phyloP scores from a whole-genome alignment of 768 basidiomycete genomes.

The Russula foetens region DNA sequence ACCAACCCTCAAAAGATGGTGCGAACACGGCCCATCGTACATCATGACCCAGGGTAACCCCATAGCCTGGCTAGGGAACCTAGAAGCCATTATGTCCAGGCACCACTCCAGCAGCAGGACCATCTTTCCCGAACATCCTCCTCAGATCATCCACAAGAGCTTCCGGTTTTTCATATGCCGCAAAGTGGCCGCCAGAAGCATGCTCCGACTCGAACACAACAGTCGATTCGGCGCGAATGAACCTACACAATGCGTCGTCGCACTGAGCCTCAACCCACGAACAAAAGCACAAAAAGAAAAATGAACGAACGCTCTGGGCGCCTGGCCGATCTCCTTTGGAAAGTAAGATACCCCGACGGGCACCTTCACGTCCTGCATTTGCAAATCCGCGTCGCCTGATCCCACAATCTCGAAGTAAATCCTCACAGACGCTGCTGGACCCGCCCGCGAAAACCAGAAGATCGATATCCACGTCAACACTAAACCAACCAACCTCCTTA shows the following conservation, averaged over 20 bases:
- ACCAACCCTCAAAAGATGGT: no score
- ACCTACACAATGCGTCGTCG: neutral
- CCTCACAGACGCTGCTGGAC: constrained; percentile 47
- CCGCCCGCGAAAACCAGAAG: constrained; percentile 50
- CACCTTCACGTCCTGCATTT: constrained; percentile 22
- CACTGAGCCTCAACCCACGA: neutral
- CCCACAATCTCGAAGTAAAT: constrained; percentile 45
- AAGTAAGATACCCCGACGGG: constrained; percentile 46
- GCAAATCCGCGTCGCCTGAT: neutral
- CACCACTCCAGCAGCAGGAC: constrained; percentile 42
- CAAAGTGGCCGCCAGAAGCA: constrained; percentile 49
- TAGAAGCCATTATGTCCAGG: constrained; percentile 22
- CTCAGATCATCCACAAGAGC: constrained; percentile 41
- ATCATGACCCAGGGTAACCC: neutral
- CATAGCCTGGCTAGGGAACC: neutral
- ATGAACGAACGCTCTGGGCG: constrained; percentile 36
- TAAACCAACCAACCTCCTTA: constrained; percentile 32
- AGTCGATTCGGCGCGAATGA: constrained; percentile 26
- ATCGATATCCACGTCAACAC: constrained; percentile 55
- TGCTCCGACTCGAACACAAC: constrained; percentile 44
- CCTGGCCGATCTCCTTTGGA: constrained; percentile 37
- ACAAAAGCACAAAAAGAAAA: neutral
- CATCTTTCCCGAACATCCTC: constrained; percentile 48
- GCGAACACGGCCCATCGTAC: no score
- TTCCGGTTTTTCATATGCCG: constrained; percentile 43